Percentiles rank a stretch among this genome's conserved stretches.
phyloP scores from a whole-genome alignment of 192 early-diverging fungal species.

The Thamnidium elegans region DNA sequence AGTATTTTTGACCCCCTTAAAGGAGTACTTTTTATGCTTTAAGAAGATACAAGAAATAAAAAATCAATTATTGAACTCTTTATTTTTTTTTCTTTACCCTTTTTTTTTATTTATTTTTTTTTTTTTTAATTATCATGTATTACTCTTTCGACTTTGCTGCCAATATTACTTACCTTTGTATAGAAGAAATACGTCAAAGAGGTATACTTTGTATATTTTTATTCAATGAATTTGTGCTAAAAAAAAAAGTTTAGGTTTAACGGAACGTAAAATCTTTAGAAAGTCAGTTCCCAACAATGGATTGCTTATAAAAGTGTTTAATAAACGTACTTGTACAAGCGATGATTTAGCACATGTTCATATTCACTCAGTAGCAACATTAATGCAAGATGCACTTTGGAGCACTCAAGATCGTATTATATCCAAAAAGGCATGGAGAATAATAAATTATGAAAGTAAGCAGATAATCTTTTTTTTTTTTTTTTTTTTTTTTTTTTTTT shows the following conservation, averaged over 20 bases:
- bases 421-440: conserved; percentile 32
- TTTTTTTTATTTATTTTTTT: neutral
- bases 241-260: no score
- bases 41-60: neutral
- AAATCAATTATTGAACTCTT: neutral
- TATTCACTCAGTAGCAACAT: conserved; percentile 30
- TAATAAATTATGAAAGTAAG: conserved; percentile 36
- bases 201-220: conserved; percentile 9
- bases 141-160: conserved; percentile 27
- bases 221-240: no score
- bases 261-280: conserved; percentile 30
- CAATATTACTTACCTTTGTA: conserved; percentile 20
- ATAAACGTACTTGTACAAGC: conserved; percentile 15
- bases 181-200: conserved; percentile 23
- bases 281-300: conserved; percentile 33
- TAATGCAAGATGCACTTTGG: conserved; percentile 35
- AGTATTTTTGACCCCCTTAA: neutral
- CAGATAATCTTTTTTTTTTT: no score
- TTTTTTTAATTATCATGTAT: conserved; percentile 11
- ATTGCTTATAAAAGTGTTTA: conserved; percentile 31
- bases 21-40: neutral
- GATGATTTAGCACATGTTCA: conserved; percentile 20
- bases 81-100: neutral
- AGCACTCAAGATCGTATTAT: conserved; percentile 29
- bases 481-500: no score